Evolutionary conservation across 305 asterid genomes (phyloP), one percentile per base, ranked within the genome.

Genomic region (Plantago lanceolata): DNA sequence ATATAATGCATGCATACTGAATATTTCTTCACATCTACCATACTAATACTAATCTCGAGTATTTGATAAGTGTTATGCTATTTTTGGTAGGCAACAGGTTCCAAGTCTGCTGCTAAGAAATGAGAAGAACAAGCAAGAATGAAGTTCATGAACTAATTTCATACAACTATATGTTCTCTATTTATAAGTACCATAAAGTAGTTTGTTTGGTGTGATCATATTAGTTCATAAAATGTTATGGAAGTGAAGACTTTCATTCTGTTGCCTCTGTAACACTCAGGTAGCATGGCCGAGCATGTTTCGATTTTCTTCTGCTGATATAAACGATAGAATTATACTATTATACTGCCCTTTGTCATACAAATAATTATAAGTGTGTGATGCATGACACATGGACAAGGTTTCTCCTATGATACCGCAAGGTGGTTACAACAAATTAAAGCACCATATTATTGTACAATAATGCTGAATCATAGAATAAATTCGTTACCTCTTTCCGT

Each of bases 51-150:
- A n/a, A n/a, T n/a, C n/a, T 19, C 17, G 9, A 19, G 7, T 18
- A 29, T 54, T 54, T 54, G 59, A 55, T 44, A 55, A 55, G 19
- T 55, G 12, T 12, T 55, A 15, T 16, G 37, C 12, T 53, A 2
- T 53, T 16, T 56, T 29, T 15, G 1, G 21, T 56, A 56, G 61
- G 61, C 61, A 56, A 2, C 61, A 56, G 61, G 8, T 56, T 35
- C 61, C 24, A 56, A 56, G 37, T 40, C 61, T 31, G 45, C 61
- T 56, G 61, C 61, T 31, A 56, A 56, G 6, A 56, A 56, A 31
- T 56, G 61, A 56, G 61, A 56, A 56, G 61, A 56, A 56, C 24
- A 29, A 56, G 61, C 61, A 56, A 40, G 61, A 56, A 13, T 56
- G 61, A 56, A 56, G 59, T 40, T n/a, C n/a, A n/a, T 11, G 47